These are phyloP conservation scores for Aspergillus sp. DNA, from an alignment of 2,329 filamentous ascomycete genomes.

Conservation along the genomic window DNA sequence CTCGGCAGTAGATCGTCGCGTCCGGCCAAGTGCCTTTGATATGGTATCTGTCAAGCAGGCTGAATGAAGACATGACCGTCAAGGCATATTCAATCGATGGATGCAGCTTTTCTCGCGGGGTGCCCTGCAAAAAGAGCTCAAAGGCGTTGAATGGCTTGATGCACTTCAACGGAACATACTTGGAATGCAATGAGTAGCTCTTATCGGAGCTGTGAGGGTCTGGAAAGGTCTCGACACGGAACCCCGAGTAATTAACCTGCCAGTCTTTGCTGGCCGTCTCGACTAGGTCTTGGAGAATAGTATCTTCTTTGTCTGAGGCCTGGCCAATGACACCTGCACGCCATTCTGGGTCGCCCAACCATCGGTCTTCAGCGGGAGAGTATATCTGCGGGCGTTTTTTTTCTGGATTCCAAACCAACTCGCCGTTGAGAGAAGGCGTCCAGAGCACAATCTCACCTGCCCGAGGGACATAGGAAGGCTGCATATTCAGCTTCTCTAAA, in stretches of 20 bases:
- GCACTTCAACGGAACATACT: constrained; percentile 50
- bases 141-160: constrained; percentile 54
- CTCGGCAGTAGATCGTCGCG: constrained; percentile 49
- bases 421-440: constrained; percentile 31
- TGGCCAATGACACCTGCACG: constrained; percentile 55
- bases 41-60: constrained; percentile 47
- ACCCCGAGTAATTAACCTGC: constrained; percentile 48
- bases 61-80: constrained; percentile 49
- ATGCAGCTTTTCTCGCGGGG: constrained; percentile 42
- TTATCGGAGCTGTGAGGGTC: constrained; percentile 50
- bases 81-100: constrained; percentile 52
- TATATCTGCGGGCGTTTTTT: constrained; percentile 28
- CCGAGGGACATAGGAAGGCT: constrained; percentile 50
- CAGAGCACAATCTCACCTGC: constrained; percentile 56
- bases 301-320: constrained; percentile 38
- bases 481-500: constrained; percentile 38
- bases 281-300: constrained; percentile 43
- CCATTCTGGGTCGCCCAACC: constrained; percentile 44
- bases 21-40: constrained; percentile 53
- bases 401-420: constrained; percentile 31
- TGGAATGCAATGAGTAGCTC: constrained; percentile 48
- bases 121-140: constrained; percentile 43
- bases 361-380: constrained; percentile 25
- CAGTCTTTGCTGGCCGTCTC: constrained; percentile 33
- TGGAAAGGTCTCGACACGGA: constrained; percentile 54